phyloP scores from a whole-genome alignment of 345 rosid genomes.

The Pelargonium nanum region DNA sequence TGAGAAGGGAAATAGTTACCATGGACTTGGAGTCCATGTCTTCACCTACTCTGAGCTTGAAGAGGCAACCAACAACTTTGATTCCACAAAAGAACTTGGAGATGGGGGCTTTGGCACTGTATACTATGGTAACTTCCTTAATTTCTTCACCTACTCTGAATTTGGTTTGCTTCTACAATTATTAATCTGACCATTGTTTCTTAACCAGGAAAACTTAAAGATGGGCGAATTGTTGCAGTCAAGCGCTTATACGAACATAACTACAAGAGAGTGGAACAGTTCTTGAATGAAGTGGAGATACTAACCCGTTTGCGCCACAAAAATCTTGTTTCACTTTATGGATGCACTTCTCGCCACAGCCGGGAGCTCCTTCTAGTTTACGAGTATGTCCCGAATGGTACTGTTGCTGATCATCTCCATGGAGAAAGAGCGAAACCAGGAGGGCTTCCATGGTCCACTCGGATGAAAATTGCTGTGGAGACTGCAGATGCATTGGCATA shows the following conservation, averaged over 20 bases:
- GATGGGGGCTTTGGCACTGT: conserved; percentile 95
- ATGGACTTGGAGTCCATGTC: conserved; percentile 41
- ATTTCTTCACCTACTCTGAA: neutral
- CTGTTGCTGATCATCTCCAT: conserved; percentile 78
- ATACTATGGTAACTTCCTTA: conserved; percentile 39
- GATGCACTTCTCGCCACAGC: conserved; percentile 78
- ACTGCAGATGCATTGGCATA: conserved; percentile 67
- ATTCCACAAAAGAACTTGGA: conserved; percentile 61
- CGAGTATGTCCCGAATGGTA: conserved; percentile 76
- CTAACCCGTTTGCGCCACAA: conserved; percentile 56
- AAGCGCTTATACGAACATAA: conserved; percentile 77
- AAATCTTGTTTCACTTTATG: conserved; percentile 67
- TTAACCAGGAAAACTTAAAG: conserved; percentile 50
- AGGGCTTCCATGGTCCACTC: conserved; percentile 45
- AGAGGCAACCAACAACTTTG: conserved; percentile 63
- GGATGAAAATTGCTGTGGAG: conserved; percentile 73
- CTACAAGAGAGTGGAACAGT: conserved; percentile 66
- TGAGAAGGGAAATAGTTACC: conserved; percentile 30
- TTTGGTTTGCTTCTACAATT: neutral
- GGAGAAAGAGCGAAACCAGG: conserved; percentile 58
- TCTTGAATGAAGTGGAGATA: conserved; percentile 73
- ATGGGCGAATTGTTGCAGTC: conserved; percentile 74
- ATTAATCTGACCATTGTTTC: too few species aligned
- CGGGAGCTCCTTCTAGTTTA: conserved; percentile 71
- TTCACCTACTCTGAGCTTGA: conserved; percentile 61